These are phyloP conservation scores for Penicillium riverlandense DNA, from an alignment of 495 filamentous ascomycete species.

Conservation along the genomic window DNA sequence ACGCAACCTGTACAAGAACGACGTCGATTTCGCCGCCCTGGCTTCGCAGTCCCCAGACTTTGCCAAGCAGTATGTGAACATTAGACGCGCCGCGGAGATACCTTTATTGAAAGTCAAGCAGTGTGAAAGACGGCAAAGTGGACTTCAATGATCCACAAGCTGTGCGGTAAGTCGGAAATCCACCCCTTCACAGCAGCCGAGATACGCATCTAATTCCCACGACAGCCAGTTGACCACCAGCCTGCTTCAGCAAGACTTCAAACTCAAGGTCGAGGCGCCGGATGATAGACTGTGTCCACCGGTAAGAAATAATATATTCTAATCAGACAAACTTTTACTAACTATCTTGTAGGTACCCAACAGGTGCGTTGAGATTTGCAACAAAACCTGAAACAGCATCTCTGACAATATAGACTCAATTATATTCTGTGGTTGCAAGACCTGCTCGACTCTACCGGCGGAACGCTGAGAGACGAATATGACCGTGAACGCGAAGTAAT, in stretches of 20 bases:
- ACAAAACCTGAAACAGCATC: background rate
- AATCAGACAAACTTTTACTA: background rate
- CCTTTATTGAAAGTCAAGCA: background rate
- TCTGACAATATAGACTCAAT: conserved; percentile 50
- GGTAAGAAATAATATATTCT: conserved; percentile 33
- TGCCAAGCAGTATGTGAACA: conserved; percentile 42
- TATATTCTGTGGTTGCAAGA: conserved; percentile 89
- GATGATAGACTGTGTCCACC: conserved; percentile 85
- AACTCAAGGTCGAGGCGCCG: conserved; percentile 61
- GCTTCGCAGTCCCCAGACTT: conserved; percentile 52
- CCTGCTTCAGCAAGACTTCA: conserved; percentile 69
- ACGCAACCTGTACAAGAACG: conserved; percentile 49
- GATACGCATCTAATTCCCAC: background rate
- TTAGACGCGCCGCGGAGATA: background rate
- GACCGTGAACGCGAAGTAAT: conserved; percentile 49
- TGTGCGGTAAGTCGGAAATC: conserved; percentile 46
- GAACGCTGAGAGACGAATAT: conserved; percentile 44
- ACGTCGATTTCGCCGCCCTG: conserved; percentile 55
- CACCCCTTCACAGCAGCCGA: background rate
- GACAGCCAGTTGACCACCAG: conserved; percentile 71
- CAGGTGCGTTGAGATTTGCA: conserved; percentile 25
- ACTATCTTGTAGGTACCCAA: conserved; percentile 53
- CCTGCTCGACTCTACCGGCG: conserved; percentile 67
- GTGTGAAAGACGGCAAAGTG: conserved; percentile 49
- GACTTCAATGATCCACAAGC: conserved; percentile 77